phyloP scores from a whole-genome alignment of 1,284 basidiomycete genomes.

The Trametes versicolor region DNA sequence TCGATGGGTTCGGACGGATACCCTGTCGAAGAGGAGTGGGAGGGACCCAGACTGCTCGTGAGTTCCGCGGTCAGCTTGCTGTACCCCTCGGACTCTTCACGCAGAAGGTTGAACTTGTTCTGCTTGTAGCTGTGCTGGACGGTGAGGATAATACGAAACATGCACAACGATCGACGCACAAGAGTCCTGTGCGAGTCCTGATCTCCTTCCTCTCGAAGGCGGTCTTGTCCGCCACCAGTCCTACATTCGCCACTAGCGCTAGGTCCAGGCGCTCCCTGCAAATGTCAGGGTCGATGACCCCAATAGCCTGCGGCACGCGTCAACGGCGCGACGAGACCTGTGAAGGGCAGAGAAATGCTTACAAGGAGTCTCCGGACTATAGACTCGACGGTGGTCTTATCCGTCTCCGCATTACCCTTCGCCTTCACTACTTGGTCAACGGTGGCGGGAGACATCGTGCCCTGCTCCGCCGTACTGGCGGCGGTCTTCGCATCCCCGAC shows the following conservation, averaged over 20 bases:
- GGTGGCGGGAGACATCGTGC: constrained; percentile 35
- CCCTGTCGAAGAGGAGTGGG: constrained; percentile 70
- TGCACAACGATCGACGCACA: constrained; percentile 60
- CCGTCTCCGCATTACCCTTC: constrained; percentile 63
- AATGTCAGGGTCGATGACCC: constrained; percentile 63
- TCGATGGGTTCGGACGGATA: constrained; percentile 66
- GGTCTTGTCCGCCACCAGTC: constrained; percentile 70
- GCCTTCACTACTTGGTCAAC: constrained; percentile 53
- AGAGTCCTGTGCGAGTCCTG: constrained; percentile 78
- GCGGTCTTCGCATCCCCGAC: constrained; percentile 62
- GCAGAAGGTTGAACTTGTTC: constrained; percentile 97
- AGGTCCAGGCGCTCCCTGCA: constrained; percentile 81
- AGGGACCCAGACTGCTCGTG: constrained; percentile 79
- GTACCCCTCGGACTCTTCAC: constrained; percentile 98
- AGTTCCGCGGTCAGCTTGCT: constrained; percentile 91
- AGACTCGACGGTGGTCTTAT: constrained; percentile 67
- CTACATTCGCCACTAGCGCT: constrained; percentile 64
- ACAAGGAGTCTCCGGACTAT: constrained; percentile 75
- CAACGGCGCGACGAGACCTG: background rate
- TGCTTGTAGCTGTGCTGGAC: constrained; percentile 85
- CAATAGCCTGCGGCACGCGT: constrained; percentile 52
- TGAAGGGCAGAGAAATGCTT: constrained; percentile 40
- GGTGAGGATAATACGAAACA: constrained; percentile 2
- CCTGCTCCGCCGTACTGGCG: constrained; percentile 41
- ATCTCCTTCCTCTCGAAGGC: constrained; percentile 80